Conservation (phyloP, 176 grass and related monocot species). For the Triticum dicoccoides region DNA sequence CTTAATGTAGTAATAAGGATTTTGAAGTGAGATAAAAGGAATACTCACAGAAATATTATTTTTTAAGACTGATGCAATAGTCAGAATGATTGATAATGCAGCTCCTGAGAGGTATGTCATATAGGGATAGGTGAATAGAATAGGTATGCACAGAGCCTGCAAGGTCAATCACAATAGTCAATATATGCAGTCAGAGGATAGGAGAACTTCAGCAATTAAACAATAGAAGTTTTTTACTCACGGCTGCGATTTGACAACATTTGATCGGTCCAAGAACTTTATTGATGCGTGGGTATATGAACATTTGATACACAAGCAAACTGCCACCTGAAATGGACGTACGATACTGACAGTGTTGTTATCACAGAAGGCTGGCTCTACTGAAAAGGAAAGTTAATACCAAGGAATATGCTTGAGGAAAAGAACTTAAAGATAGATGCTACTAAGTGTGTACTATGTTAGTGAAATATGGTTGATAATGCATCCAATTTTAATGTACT, state of each 20-base stretch:
- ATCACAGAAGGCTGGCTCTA: no score
- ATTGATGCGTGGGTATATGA: slow-evolving; percentile 46
- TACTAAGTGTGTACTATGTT: no score
- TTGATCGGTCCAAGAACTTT: slow-evolving; percentile 49
- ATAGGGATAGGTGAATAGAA: slow-evolving; percentile 58
- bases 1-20: not conserved
- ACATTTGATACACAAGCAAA: slow-evolving; percentile 60
- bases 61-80: slow-evolving; percentile 51
- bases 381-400: no score
- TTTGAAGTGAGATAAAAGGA: not conserved
- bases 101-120: slow-evolving; percentile 52
- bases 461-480: no score
- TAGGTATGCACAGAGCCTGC: slow-evolving; percentile 52
- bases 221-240: slow-evolving; percentile 23
- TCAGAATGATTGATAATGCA: slow-evolving; percentile 41
- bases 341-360: not conserved
- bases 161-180: not conserved
- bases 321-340: slow-evolving; percentile 45
- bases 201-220: not conserved
- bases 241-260: slow-evolving; percentile 42
- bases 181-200: slow-evolving; percentile 20
- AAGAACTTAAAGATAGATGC: no score
- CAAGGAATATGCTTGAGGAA: no score
- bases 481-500: no score
- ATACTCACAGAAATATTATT: slow-evolving; percentile 49